Conservation (phyloP, 495 filamentous ascomycete genomes). For the Podospora australis region DNA sequence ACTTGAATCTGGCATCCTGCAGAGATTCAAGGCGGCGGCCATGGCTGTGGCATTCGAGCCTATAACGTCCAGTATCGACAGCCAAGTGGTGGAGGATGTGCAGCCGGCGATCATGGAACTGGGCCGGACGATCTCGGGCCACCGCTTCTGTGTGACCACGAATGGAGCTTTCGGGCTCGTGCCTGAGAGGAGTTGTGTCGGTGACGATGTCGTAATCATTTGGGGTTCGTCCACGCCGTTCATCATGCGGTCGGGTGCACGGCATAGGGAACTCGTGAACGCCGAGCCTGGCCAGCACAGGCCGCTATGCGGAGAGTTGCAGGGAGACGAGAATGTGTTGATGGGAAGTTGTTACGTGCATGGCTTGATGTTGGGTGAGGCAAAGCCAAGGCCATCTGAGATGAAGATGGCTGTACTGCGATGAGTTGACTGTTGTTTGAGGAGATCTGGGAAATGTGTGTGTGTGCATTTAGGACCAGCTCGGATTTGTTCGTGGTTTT, state of each 20-base stretch:
- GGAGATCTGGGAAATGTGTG: too few species aligned
- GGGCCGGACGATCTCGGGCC: neutral
- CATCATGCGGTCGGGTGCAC: neutral
- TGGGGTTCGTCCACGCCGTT: neutral
- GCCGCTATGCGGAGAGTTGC: neutral
- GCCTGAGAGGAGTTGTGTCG: neutral
- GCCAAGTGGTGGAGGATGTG: too few species aligned
- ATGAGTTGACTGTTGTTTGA: too few species aligned
- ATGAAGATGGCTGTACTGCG: neutral
- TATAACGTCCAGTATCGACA: too few species aligned
- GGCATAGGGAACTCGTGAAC: neutral
- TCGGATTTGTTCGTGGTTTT: too few species aligned
- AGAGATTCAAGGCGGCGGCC: too few species aligned
- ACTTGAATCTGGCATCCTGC: too few species aligned
- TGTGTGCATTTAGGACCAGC: too few species aligned
- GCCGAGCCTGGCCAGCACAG: neutral
- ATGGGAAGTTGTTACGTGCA: neutral
- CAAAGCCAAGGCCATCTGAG: neutral
- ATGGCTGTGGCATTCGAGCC: too few species aligned
- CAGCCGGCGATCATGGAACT: too few species aligned
- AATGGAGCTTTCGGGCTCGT: neutral
- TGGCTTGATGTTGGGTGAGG: neutral
- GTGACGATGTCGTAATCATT: neutral
- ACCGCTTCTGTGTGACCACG: neutral
- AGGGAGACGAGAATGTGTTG: neutral